Evolutionary conservation across 1,284 basidiomycete species (phyloP).

Genomic region (Phylloboletellus chloephorus): DNA sequence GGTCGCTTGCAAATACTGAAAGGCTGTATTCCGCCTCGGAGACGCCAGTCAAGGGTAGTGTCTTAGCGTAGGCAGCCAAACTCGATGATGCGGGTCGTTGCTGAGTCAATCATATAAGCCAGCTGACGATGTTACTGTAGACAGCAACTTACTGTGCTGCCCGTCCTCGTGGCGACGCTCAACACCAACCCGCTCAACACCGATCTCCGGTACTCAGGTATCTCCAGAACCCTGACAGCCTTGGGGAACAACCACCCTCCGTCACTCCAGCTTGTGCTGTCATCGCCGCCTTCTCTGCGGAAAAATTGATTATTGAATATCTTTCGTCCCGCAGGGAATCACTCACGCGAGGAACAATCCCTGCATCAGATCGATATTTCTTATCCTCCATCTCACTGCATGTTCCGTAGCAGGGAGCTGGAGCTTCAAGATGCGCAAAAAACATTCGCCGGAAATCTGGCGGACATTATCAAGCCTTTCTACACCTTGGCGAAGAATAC

Average conservation of each 20-base stretch:
- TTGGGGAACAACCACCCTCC: constrained; percentile 66
- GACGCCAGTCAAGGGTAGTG: constrained; percentile 40
- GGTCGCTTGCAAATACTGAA: constrained; percentile 47
- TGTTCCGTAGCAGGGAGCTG: constrained; percentile 39
- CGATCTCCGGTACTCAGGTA: constrained; percentile 54
- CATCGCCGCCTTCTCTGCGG: constrained; percentile 31
- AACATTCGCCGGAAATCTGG: constrained; percentile 65
- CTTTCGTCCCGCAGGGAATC: constrained; percentile 4
- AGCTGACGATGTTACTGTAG: constrained; percentile 7
- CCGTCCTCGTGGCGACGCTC: constrained; percentile 75
- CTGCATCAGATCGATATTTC: constrained; percentile 42
- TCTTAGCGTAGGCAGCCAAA: constrained; percentile 52
- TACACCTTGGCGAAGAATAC: constrained; percentile 82
- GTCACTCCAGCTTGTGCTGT: constrained; percentile 57
- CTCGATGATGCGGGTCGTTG: constrained; percentile 63
- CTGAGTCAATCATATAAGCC: constrained; percentile 35
- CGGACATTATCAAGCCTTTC: constrained; percentile 91
- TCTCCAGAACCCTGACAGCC: constrained; percentile 62
- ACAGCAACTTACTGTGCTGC: constrained; percentile 62
- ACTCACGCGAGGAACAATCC: constrained; percentile 53
- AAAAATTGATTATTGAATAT: constrained; percentile 2
- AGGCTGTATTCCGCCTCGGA: constrained; percentile 39
- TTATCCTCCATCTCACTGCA: constrained; percentile 46
- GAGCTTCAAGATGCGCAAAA: constrained; percentile 47
- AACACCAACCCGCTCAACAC: constrained; percentile 71